Evolutionary conservation across 2,329 filamentous ascomycete genomes (phyloP).

Genomic region (Stylonectria norvegica): DNA sequence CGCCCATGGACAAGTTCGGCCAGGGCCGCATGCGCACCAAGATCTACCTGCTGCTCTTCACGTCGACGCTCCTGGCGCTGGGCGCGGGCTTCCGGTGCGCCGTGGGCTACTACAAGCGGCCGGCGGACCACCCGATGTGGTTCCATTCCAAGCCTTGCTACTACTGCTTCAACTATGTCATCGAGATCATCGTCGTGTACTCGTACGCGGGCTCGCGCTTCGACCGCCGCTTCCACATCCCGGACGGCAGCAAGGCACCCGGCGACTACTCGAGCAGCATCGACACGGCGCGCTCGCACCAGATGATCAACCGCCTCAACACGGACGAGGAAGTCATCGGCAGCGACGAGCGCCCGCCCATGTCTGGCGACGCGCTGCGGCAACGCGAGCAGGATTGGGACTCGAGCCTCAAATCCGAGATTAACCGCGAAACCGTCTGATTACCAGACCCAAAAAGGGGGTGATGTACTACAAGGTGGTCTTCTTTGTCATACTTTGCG

Average conservation of each 20-base stretch:
- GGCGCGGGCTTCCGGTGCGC: conserved; percentile 68
- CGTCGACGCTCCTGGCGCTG: conserved; percentile 58
- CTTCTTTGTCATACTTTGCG: no score
- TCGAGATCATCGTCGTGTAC: conserved; percentile 69
- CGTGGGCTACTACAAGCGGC: conserved; percentile 52
- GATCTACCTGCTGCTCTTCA: conserved; percentile 58
- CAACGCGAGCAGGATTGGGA: conserved; percentile 23
- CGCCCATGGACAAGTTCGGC: conserved; percentile 51
- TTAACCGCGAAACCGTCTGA: conserved; percentile 18
- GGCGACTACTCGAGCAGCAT: conserved; percentile 44
- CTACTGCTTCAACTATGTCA: conserved; percentile 73
- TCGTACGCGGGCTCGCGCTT: conserved; percentile 66
- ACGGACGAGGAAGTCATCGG: conserved; percentile 24
- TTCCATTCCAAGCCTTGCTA: conserved; percentile 70
- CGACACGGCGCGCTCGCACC: conserved; percentile 3
- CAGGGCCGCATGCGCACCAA: conserved; percentile 65
- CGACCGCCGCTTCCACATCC: conserved; percentile 72
- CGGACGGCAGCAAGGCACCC: conserved; percentile 61
- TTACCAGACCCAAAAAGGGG: neutral
- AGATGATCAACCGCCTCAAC: conserved; percentile 16
- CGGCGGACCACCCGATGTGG: conserved; percentile 56
- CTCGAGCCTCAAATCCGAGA: conserved; percentile 17
- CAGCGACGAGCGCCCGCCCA: conserved; percentile 23
- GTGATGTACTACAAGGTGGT: no score
- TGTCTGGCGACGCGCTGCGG: conserved; percentile 12